A percentile compares a stretch with the other conserved stretches of the same genome.
These are phyloP conservation scores for Metschnikowia dekortorum DNA, from an alignment of 805 yeast genomes.

Conservation along the genomic window DNA sequence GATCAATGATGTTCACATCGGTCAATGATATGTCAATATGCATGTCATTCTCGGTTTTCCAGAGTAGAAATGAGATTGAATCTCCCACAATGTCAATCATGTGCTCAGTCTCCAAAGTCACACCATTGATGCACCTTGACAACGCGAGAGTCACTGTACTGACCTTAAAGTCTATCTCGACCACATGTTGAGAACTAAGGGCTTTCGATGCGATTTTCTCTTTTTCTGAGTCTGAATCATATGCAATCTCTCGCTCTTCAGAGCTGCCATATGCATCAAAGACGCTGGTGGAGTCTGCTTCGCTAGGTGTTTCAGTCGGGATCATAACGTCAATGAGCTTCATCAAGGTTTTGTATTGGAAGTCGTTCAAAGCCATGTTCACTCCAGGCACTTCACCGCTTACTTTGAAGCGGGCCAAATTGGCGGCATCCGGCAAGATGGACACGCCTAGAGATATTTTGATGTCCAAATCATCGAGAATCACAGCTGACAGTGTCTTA, in stretches of 20 bases:
- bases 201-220: not conserved
- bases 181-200: slow-evolving; percentile 48
- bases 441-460: slow-evolving; percentile 75
- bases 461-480: slow-evolving; percentile 73
- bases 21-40: slow-evolving; percentile 59
- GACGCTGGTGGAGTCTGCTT: slow-evolving; percentile 29
- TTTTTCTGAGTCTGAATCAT: not conserved
- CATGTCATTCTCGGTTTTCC: slow-evolving; percentile 57
- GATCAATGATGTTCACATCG: slow-evolving; percentile 71
- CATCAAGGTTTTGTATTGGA: slow-evolving; percentile 86
- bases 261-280: slow-evolving; percentile 31
- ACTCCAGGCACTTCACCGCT: slow-evolving; percentile 76
- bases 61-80: slow-evolving; percentile 54
- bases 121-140: slow-evolving; percentile 61
- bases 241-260: slow-evolving; percentile 2
- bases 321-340: slow-evolving; percentile 64
- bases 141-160: slow-evolving; percentile 58
- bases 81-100: slow-evolving; percentile 73
- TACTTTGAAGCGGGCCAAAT: slow-evolving; percentile 66
- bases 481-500: slow-evolving; percentile 47
- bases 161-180: slow-evolving; percentile 72
- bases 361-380: slow-evolving; percentile 72
- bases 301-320: slow-evolving; percentile 43
- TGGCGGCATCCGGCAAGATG: slow-evolving; percentile 74
- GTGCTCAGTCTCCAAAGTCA: slow-evolving; percentile 57